Evolutionary conservation across 768 basidiomycete species (phyloP), one percentile per base, ranked within the genome.

Genomic region (Amanita subjunquillea): DNA sequence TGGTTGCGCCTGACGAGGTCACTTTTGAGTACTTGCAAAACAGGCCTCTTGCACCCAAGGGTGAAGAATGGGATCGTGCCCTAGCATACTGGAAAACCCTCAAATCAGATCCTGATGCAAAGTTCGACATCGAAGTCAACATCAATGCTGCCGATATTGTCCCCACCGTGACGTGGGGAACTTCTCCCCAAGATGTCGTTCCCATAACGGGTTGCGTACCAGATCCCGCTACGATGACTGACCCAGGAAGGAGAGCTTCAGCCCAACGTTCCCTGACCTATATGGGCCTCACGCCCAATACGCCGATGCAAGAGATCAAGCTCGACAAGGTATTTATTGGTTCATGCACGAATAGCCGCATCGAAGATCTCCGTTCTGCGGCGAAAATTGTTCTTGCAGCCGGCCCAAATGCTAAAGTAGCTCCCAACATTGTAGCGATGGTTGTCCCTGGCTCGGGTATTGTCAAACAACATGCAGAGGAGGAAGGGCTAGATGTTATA

Each of bases 291-390:
- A 72, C 73, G 39, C 73, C 91, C 2, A 87, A 87, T 61, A 85
- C 80, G 5, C 80, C 69, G 23, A 88, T 94, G 80, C 78, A 90
- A 66, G 78, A 87, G 47, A 79, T 95, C 65, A 69, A 70, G 47
- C 67, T 95, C 55, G 87, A 93, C 73, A 95, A 93, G 67, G 82
- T 92, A 25, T 95, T 95, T 74, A 85, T 95, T 56, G 91, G 91
- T 12, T 93, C 91, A 3, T 95, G 91, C 74, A 95, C 91, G 62
- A 95, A 94, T 71, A 86, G 88, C 60, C 88, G 91, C 43, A 91
- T 95, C 55, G 91, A 93, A 67, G 91, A 95, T 68, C 76, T 95
- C 48, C 86, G 91, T 54, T 85, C 90, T 2, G 91, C 91, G 30
- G 88, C 87, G 13, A 77, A 76, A 60, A 79, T 95, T 58, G 72